A percentile compares a stretch with the other conserved stretches of the same genome.
These are phyloP conservation scores for Colletotrichum musae DNA, from an alignment of 2,329 filamentous ascomycete genomes.

Conservation along the genomic window DNA sequence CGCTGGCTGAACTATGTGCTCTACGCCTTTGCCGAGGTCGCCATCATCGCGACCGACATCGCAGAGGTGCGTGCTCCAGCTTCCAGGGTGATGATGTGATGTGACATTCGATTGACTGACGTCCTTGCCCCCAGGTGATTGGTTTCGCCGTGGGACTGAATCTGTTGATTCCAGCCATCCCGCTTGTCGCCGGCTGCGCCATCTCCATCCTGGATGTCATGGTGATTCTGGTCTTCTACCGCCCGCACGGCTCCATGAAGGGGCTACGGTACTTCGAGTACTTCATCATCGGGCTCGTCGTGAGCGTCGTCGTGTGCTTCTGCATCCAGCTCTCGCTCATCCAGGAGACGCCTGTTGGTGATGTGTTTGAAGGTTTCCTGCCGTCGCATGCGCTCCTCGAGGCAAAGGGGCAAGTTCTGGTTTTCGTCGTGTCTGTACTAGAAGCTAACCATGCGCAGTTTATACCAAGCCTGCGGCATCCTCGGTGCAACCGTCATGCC, in stretches of 20 bases:
- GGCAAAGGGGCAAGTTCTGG: constrained; percentile 60
- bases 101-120: constrained; percentile 21
- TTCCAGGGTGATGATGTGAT: too few species aligned
- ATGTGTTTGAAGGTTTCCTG: constrained; percentile 76
- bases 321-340: constrained; percentile 78
- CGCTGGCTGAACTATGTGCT: constrained; percentile 74
- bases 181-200: constrained; percentile 77
- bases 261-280: constrained; percentile 75
- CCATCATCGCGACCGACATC: constrained; percentile 81
- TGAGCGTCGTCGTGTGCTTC: constrained; percentile 80
- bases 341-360: constrained; percentile 64
- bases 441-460: constrained; percentile 46
- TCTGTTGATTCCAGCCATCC: constrained; percentile 73
- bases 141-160: constrained; percentile 80
- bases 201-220: constrained; percentile 79
- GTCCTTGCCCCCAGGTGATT: constrained; percentile 65
- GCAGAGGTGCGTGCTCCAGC: constrained; percentile 66
- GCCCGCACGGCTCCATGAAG: constrained; percentile 70
- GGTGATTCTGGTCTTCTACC: constrained; percentile 77
- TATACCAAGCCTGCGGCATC: constrained; percentile 83
- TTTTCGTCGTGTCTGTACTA: too few species aligned
- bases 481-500: constrained; percentile 84
- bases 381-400: constrained; percentile 73
- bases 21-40: constrained; percentile 75
- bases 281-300: constrained; percentile 73